Percentiles rank a stretch among this genome's conserved stretches.
phyloP scores from a whole-genome alignment of 106 monocot genomes.

The Gastrodia elata region DNA sequence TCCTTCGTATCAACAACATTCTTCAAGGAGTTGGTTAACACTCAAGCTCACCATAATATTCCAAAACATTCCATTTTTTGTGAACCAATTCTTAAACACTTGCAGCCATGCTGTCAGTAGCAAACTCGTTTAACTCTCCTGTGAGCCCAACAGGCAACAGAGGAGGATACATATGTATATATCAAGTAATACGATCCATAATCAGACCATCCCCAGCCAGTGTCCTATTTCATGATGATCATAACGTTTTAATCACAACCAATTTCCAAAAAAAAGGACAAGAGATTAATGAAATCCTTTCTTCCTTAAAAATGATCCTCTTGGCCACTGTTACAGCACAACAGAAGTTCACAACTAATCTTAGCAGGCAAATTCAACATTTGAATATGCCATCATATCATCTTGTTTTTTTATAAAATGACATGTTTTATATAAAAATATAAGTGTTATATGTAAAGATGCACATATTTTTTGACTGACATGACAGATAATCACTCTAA shows the following conservation, averaged over 20 bases:
- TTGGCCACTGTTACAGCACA: conserved; percentile 6
- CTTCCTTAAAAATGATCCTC: conserved; percentile 1
- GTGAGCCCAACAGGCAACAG: not conserved
- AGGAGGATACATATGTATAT: not conserved
- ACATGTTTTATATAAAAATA: not conserved
- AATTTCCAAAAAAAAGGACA: not conserved
- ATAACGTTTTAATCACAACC: conserved; percentile 1
- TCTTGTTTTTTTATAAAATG: not conserved
- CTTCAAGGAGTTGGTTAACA: not conserved
- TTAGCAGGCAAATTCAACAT: not conserved
- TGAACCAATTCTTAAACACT: not conserved
- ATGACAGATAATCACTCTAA: not conserved
- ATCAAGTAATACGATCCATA: conserved; percentile 5
- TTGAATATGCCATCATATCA: not conserved
- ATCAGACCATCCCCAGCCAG: not conserved
- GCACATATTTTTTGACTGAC: not conserved
- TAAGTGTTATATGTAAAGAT: not conserved
- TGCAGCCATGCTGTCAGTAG: not conserved
- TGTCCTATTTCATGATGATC: conserved; percentile 6
- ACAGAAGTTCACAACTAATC: conserved; percentile 1
- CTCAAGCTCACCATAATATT: not conserved
- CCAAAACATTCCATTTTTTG: not conserved
- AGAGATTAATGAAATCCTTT: conserved; percentile 4
- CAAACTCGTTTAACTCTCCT: not conserved
- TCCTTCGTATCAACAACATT: not conserved